Evolutionary conservation across 2,329 filamentous ascomycete species (phyloP), one percentile per base, ranked within the genome.

Genomic region (Alternaria triticina): DNA sequence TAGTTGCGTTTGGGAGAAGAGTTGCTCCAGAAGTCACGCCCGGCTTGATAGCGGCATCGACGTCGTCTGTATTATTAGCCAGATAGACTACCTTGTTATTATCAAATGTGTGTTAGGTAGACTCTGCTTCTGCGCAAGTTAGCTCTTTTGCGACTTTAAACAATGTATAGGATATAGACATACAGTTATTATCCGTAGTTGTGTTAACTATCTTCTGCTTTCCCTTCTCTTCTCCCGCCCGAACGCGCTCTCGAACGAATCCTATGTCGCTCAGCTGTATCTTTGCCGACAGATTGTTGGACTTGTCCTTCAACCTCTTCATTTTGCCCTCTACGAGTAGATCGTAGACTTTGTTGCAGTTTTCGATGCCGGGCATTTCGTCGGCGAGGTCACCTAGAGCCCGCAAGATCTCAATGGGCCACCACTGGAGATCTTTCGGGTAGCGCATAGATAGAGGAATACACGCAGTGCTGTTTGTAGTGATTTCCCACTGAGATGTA

Each of bases 1-100:
- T 9, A 13, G 22, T 9, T 15, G 4, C 44, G 22, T 46, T 28
- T 28, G 4, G 27, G 27, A 13, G 11, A 13, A 30, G 11, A 15
- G 33, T 9, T n/a, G 15, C 7, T 36, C 8, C 15, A 17, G 36
- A 17, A 10, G 8, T 40, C n/a, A 1, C 8, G 5, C n/a, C 36
- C 0, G n/a, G 9, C 9, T 40, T 1, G 36, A 17, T 40, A 1
- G 36, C 5, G 36, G 1, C n/a, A 8, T 40, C n/a, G 0, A 5
- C 15, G 9, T 17, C 36, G 36, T 40, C 36, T 17, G n/a, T 40
- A 17, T 40, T 15, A 40, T 17, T 4, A 40, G n/a, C 7, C 33
- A 4, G 7, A 36, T 36, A 0, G 33, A 36, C 33, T 10, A 36
- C 33, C 7, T 36, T 4, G 33, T n/a, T 15, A 10, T n/a, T 15